phyloP scores from a whole-genome alignment of 768 basidiomycete species.

The Naganishia antarctica region DNA sequence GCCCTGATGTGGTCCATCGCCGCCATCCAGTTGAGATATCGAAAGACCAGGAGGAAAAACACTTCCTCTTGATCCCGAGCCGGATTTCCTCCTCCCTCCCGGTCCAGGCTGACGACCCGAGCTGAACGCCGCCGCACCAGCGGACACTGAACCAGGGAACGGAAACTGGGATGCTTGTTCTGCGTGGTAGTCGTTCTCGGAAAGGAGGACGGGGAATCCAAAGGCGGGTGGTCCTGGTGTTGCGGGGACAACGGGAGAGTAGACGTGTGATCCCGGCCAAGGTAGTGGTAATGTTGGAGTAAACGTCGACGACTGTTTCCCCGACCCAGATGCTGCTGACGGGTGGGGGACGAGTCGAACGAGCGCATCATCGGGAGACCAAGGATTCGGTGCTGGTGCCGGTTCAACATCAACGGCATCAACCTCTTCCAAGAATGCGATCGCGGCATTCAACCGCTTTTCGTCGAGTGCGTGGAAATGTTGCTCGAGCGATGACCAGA shows the following conservation, averaged over 20 bases:
- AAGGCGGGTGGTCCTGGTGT: constrained; percentile 19
- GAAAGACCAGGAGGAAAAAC: not conserved
- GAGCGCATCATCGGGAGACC: constrained; percentile 26
- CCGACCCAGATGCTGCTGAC: not conserved
- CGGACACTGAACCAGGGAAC: constrained; percentile 7
- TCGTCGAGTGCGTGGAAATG: constrained; percentile 22
- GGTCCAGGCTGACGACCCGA: not conserved
- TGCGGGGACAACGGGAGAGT: constrained; percentile 20
- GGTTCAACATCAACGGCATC: constrained; percentile 27
- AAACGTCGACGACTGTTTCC: not conserved
- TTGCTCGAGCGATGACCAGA: constrained; percentile 29
- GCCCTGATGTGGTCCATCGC: not conserved
- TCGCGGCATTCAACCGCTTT: constrained; percentile 18
- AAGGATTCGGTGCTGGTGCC: constrained; percentile 26
- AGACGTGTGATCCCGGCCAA: constrained; percentile 29
- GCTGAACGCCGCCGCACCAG: constrained; percentile 7
- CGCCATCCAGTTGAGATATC: not conserved
- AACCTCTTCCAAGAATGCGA: constrained; percentile 25
- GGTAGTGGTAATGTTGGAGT: constrained; percentile 20
- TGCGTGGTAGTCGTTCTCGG: constrained; percentile 14
- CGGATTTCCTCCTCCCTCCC: constrained; percentile 14
- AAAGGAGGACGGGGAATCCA: constrained; percentile 21
- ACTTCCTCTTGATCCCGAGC: not conserved
- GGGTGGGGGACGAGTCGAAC: constrained; percentile 12
- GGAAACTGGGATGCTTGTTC: constrained; percentile 16